Percentiles rank a stretch among this genome's conserved stretches.
Evolutionary conservation across 805 yeast genomes (phyloP).

Genomic region (Starmerella tilneyi): DNA sequence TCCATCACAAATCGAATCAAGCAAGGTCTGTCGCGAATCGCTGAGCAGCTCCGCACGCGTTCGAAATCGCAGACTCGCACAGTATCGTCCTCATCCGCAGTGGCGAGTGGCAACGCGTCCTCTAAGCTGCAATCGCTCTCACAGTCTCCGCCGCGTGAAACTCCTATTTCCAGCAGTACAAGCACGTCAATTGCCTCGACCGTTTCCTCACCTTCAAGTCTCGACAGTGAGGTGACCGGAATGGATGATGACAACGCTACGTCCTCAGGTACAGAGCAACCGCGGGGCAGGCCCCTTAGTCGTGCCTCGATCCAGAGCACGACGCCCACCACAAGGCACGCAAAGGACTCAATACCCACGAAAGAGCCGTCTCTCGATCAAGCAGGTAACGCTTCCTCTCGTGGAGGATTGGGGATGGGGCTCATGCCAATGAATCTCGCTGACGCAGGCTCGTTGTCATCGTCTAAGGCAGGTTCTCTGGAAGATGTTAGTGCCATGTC

Average conservation of each 20-base stretch:
- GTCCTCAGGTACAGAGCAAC: no score
- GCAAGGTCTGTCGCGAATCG: conserved; percentile 34
- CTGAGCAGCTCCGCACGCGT: conserved; percentile 15
- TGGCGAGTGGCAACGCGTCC: no score
- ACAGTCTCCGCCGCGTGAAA: neutral
- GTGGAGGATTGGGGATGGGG: conserved; percentile 4
- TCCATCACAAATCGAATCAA: conserved; percentile 54
- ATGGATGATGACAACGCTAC: no score
- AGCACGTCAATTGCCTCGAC: neutral
- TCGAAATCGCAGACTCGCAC: conserved; percentile 11
- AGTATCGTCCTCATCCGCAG: neutral
- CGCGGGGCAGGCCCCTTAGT: no score
- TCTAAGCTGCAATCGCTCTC: neutral
- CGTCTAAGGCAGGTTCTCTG: conserved; percentile 4
- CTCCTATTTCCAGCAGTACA: neutral
- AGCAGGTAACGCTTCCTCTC: neutral
- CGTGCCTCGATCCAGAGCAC: neutral
- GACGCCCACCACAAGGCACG: no score
- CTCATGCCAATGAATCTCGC: conserved; percentile 17
- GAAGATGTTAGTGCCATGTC: conserved; percentile 3
- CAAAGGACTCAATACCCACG: no score
- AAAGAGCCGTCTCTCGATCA: no score
- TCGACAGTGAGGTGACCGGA: neutral
- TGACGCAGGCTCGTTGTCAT: conserved; percentile 10
- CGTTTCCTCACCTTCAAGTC: conserved; percentile 1